A percentile compares a stretch with the other conserved stretches of the same genome.
Conservation (phyloP, 441 rosid species). For the Populus tomentosa region DNA sequence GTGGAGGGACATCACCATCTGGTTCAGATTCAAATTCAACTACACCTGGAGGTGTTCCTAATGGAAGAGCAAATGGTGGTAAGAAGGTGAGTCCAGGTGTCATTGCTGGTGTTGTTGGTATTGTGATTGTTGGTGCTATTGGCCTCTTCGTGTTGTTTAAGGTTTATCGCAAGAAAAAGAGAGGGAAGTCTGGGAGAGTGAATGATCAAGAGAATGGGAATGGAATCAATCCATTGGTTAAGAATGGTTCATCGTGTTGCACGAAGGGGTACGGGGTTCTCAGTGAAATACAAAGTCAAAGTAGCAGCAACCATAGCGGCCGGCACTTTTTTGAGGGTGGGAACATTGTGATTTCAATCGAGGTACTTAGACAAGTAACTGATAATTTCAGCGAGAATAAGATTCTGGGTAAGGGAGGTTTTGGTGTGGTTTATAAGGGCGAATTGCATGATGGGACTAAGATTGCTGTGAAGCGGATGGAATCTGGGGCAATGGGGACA, state of each 20-base stretch:
- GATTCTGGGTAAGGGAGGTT: constrained; percentile 79
- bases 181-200: constrained; percentile 41
- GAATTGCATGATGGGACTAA: too few relatives aligned
- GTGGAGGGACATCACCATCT: constrained; percentile 14
- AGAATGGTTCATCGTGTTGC: constrained; percentile 30
- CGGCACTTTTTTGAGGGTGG: constrained; percentile 56
- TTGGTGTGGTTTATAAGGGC: constrained; percentile 30
- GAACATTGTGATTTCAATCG: constrained; percentile 56
- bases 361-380: constrained; percentile 71
- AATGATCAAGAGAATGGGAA: constrained; percentile 36
- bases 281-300: constrained; percentile 47
- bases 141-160: constrained; percentile 56
- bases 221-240: constrained; percentile 24
- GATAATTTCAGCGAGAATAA: constrained; percentile 61
- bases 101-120: constrained; percentile 45
- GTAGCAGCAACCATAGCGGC: constrained; percentile 56
- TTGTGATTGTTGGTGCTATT: constrained; percentile 44
- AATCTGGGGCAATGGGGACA: too few relatives aligned
- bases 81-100: constrained; percentile 24
- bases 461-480: too few relatives aligned
- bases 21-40: constrained; percentile 16
- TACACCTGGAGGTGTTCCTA: constrained; percentile 2
- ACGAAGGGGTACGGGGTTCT: constrained; percentile 35
- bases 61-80: constrained; percentile 5
- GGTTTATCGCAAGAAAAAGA: constrained; percentile 25